phyloP scores from a whole-genome alignment of 2,329 filamentous ascomycete species.

The Hysterium pulicare region DNA sequence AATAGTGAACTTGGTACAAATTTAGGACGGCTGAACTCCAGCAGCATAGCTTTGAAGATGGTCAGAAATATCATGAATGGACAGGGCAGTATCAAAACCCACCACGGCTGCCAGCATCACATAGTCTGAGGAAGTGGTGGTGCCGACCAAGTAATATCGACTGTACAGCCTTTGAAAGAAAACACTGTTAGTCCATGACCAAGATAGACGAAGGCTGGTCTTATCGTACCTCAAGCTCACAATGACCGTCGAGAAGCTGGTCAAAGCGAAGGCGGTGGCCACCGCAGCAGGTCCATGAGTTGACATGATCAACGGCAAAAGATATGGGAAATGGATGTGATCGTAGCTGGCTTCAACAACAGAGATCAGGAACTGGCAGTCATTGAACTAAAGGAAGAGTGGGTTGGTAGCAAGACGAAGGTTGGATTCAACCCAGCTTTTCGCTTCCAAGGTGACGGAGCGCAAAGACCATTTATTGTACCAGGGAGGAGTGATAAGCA shows the following conservation, averaged over 20 bases:
- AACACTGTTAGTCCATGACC: slow-evolving; percentile 6
- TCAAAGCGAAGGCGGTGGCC: slow-evolving; percentile 23
- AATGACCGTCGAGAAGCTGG: slow-evolving; percentile 25
- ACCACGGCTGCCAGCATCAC: slow-evolving; percentile 27
- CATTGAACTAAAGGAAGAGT: slow-evolving; percentile 7
- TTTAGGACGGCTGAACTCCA: slow-evolving; percentile 28
- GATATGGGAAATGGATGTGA: neutral
- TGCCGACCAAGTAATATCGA: slow-evolving; percentile 24
- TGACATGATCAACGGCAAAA: slow-evolving; percentile 13
- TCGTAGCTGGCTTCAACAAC: too few relatives aligned
- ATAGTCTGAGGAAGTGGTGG: slow-evolving; percentile 26
- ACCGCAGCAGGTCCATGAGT: slow-evolving; percentile 21
- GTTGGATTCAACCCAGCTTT: too few relatives aligned
- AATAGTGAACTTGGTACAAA: slow-evolving; percentile 25
- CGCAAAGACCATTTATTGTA: too few relatives aligned
- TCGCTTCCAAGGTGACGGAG: too few relatives aligned
- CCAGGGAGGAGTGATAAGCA: too few relatives aligned
- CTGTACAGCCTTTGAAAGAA: slow-evolving; percentile 28
- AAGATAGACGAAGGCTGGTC: neutral
- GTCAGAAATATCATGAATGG: slow-evolving; percentile 9
- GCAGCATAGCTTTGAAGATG: slow-evolving; percentile 19
- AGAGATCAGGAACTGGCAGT: too few relatives aligned
- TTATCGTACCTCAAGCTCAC: slow-evolving; percentile 27
- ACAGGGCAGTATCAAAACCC: slow-evolving; percentile 5
- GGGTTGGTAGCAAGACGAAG: too few relatives aligned